phyloP scores from a whole-genome alignment of 352 stramenopile genomes.

The Phytophthora europaea region DNA sequence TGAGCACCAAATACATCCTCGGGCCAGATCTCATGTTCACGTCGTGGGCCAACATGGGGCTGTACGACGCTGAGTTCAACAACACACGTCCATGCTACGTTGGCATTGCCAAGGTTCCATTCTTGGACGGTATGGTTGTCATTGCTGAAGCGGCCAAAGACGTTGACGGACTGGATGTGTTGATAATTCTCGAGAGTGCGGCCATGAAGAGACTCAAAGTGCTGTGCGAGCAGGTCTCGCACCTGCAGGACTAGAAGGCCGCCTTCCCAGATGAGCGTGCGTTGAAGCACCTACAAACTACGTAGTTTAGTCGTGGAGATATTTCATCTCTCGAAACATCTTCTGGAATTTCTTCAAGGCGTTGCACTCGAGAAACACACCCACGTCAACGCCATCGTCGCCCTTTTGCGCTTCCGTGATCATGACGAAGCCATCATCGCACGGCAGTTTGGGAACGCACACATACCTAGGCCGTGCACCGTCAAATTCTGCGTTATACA shows the following conservation, averaged over 20 bases:
- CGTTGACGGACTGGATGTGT: conserved; percentile 2
- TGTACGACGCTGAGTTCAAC: conserved; percentile 21
- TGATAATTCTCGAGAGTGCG: conserved; percentile 8
- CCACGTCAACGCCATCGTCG: conserved; percentile 48
- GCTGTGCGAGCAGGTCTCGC: background rate
- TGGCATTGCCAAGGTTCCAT: conserved; percentile 11
- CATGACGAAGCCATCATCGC: conserved; percentile 55
- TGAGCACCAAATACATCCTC: conserved; percentile 18
- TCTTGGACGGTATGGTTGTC: conserved; percentile 18
- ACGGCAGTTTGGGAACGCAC: conserved; percentile 40
- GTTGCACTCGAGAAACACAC: conserved; percentile 46
- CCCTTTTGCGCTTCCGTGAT: conserved; percentile 56
- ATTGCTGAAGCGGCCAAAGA: conserved; percentile 23
- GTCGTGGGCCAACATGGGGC: conserved; percentile 16
- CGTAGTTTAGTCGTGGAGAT: conserved; percentile 15
- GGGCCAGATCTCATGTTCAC: conserved; percentile 26
- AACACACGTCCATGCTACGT: conserved; percentile 13
- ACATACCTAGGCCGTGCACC: conserved; percentile 48
- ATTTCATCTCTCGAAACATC: conserved; percentile 34
- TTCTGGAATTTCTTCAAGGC: conserved; percentile 50
- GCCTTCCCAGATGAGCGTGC: no score
- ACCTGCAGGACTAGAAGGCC: conserved; percentile 1
- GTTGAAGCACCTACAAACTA: no score
- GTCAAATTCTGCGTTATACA: conserved; percentile 71
- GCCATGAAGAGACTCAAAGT: conserved; percentile 17